These are phyloP conservation scores for Mycena amicta DNA, from an alignment of 768 basidiomycete species.

Conservation along the genomic window DNA sequence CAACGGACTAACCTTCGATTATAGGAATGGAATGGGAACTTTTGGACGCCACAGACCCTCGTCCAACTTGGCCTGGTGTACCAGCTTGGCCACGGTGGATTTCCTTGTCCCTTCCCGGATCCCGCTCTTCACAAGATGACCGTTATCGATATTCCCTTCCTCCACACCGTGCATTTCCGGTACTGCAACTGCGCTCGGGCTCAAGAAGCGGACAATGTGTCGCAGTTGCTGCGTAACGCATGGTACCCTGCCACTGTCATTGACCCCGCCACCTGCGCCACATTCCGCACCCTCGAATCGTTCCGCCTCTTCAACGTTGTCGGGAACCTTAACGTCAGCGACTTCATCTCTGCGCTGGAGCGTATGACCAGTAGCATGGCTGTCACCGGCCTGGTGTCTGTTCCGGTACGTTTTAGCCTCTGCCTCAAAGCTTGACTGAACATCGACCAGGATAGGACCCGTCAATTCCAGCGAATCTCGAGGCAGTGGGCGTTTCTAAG, in stretches of 20 bases:
- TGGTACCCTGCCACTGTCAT: conserved; percentile 17
- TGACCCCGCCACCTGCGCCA: conserved; percentile 13
- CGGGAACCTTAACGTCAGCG: conserved; percentile 6
- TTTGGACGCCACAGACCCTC: conserved; percentile 1
- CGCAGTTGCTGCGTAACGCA: conserved; percentile 7
- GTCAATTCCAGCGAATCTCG: conserved; percentile 7
- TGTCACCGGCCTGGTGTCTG: background rate
- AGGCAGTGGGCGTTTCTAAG: conserved; percentile 4
- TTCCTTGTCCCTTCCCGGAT: conserved; percentile 3
- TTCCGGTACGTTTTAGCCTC: conserved; percentile 1
- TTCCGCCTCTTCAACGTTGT: conserved; percentile 19
- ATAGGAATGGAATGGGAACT: conserved; percentile 18
- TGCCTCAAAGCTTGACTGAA: background rate
- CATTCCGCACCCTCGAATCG: conserved; percentile 6
- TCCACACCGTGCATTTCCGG: conserved; percentile 11
- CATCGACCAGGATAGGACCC: conserved; percentile 9
- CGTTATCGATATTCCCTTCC: conserved; percentile 9
- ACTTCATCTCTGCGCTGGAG: conserved; percentile 6
- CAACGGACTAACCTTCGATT: background rate
- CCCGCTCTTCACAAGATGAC: background rate
- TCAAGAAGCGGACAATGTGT: background rate
- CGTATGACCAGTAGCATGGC: background rate
- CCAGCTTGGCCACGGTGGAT: conserved; percentile 21
- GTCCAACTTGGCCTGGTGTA: conserved; percentile 5
- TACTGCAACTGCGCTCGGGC: conserved; percentile 10